Conservation (phyloP, 495 filamentous ascomycete species). For the Penicillium steckii region DNA sequence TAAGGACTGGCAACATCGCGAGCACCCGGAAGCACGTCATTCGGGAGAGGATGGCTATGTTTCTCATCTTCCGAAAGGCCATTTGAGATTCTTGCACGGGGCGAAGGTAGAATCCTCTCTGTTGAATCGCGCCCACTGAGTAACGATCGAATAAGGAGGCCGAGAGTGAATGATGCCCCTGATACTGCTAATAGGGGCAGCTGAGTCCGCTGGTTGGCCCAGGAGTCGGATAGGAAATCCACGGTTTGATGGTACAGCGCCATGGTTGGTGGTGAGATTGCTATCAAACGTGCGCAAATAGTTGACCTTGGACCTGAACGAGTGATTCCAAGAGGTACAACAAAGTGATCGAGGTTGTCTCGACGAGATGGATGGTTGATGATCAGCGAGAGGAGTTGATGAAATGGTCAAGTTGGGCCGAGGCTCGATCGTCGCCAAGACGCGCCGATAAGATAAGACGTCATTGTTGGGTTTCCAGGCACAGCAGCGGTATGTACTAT, state of each 20-base stretch:
- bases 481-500: too few relatives aligned
- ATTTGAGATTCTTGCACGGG: slow-evolving; percentile 43
- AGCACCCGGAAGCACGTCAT: slow-evolving; percentile 69
- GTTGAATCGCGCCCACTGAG: slow-evolving; percentile 16
- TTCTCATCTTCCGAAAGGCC: slow-evolving; percentile 47
- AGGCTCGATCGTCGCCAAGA: background rate
- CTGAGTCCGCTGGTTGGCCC: slow-evolving; percentile 37
- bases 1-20: slow-evolving; percentile 75
- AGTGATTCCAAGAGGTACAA: background rate
- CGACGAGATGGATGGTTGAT: background rate
- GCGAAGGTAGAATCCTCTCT: slow-evolving; percentile 42
- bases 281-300: background rate
- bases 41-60: slow-evolving; percentile 63
- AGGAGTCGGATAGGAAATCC: slow-evolving; percentile 39
- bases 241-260: slow-evolving; percentile 39
- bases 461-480: too few relatives aligned
- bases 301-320: background rate
- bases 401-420: background rate
- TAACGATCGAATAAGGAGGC: slow-evolving; percentile 38
- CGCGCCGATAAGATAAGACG: too few relatives aligned
- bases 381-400: background rate
- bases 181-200: slow-evolving; percentile 42
- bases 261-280: slow-evolving; percentile 21
- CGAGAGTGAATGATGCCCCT: slow-evolving; percentile 41
- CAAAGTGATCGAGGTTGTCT: background rate